Conservation (phyloP, 2,329 filamentous ascomycete species). For the Trichoderma hamatum region DNA sequence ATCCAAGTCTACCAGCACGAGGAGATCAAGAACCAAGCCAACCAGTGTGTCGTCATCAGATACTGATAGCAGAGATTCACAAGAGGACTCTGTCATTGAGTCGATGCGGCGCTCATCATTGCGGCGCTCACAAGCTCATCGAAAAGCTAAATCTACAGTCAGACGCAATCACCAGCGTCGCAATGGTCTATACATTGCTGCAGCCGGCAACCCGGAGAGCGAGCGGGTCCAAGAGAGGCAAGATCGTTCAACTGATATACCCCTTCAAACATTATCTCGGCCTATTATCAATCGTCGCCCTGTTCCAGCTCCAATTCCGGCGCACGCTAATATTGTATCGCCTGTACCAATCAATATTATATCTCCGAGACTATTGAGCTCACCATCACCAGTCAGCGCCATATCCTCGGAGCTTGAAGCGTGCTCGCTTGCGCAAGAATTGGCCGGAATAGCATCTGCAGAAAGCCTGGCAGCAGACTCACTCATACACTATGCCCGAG, state of each 20-base stretch:
- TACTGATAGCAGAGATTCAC: background rate
- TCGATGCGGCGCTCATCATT: background rate
- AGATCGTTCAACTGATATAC: background rate
- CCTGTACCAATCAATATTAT: background rate
- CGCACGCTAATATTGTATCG: background rate
- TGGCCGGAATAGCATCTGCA: conserved; percentile 39
- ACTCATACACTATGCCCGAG: conserved; percentile 8
- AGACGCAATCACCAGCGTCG: background rate
- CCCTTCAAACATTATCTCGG: background rate
- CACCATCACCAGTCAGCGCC: conserved; percentile 36
- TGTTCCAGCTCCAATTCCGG: background rate
- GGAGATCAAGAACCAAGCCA: conserved; percentile 28
- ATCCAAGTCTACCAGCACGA: conserved; percentile 26
- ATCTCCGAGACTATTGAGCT: conserved; percentile 28
- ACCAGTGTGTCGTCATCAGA: background rate
- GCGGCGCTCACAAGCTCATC: conserved; percentile 5
- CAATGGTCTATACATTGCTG: background rate
- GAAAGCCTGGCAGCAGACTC: background rate
- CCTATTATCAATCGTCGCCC: background rate
- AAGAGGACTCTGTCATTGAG: background rate
- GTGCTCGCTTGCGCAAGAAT: conserved; percentile 33
- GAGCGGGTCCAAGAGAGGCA: background rate
- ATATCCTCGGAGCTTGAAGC: conserved; percentile 31
- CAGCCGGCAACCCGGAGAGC: background rate
- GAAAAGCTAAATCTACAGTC: conserved; percentile 1